Base-by-base conservation (phyloP, 345 rosid species). In the Lenwebbia sp. region DNA sequence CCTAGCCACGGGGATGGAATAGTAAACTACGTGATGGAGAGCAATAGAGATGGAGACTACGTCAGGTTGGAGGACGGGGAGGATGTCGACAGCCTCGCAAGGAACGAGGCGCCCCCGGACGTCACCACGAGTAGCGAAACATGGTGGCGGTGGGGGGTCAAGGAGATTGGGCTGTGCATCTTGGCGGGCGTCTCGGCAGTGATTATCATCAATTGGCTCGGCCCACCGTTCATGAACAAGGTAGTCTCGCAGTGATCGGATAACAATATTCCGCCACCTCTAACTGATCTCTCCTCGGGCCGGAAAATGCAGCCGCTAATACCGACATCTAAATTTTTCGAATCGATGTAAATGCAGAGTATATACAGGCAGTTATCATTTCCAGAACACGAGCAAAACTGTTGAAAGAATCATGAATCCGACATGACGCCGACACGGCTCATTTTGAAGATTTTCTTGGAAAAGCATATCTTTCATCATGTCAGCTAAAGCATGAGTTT, bases 201-300 rank as follows among this genome's bases (percentile, higher is more conserved):
- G 15, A 44, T 86, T n/a, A 15, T 85, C 25, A 1, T 86, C 86
- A 78, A 76, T 83, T 88, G 87, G 87, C 62, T 85, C 33, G 87
- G 84, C 81, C 89, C 89, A 0, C 30, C 58, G 28, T 52, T 88
- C 86, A 83, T 86, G 84, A 26, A 51, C 33, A 88, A 88, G 89
- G 89, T 88, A 86, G 75, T 17, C 44, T 47, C 25, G 47, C 81
- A 19, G 9, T 19, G 81, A 70, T 70, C 26, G 26, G 47, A 1
- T 47, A 10, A 52, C 37, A 8, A 75, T 25, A 53, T 4, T 33
- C 78, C 78, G 33, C 44, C 1, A 33, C 47, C 78, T 17, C 1
- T 47, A 70, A 19, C 47, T 70, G 47, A 33, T 70, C 78, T 70
- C 44, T 70, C 78, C 78, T 70, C 22, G 25, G 23, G 76, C 76